Conservation (phyloP, 1,284 basidiomycete genomes). For the Wallemia hederae region DNA sequence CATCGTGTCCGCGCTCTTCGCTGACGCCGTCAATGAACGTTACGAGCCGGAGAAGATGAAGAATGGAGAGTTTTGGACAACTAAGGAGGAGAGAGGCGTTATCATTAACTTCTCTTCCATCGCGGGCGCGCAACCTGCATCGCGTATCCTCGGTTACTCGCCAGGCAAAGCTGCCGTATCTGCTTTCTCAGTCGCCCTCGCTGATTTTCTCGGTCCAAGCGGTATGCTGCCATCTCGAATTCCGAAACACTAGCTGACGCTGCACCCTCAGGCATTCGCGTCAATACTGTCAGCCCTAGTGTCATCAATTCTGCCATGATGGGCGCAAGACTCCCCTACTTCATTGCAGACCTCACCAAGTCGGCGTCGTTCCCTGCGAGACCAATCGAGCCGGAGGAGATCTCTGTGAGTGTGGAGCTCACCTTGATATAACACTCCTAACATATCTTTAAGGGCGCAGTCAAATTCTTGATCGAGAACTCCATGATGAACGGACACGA, state of each 20-base stretch:
- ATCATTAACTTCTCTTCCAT: constrained; percentile 16
- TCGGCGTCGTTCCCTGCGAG: constrained; percentile 14
- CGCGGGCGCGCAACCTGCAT: constrained; percentile 12
- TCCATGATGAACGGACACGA: constrained; percentile 13
- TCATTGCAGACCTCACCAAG: constrained; percentile 10
- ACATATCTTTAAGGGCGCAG: background rate
- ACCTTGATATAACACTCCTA: background rate
- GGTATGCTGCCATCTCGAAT: constrained; percentile 4
- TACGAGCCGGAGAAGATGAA: constrained; percentile 7
- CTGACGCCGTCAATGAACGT: constrained; percentile 15
- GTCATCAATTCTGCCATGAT: constrained; percentile 14
- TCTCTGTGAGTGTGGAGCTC: constrained; percentile 10
- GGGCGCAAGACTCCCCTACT: constrained; percentile 8
- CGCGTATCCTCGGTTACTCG: constrained; percentile 13
- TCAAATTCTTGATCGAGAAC: constrained; percentile 13
- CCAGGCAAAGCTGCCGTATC: constrained; percentile 14
- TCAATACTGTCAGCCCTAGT: constrained; percentile 14
- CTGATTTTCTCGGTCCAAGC: constrained; percentile 14
- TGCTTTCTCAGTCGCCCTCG: constrained; percentile 12
- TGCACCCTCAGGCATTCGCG: constrained; percentile 15
- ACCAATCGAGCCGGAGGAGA: constrained; percentile 12
- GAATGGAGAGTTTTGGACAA: constrained; percentile 9
- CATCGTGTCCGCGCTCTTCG: constrained; percentile 13
- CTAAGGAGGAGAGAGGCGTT: constrained; percentile 14
- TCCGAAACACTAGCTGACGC: no score